Base-by-base conservation (phyloP, 768 basidiomycete genomes). In the Scleroderma citrinum region DNA sequence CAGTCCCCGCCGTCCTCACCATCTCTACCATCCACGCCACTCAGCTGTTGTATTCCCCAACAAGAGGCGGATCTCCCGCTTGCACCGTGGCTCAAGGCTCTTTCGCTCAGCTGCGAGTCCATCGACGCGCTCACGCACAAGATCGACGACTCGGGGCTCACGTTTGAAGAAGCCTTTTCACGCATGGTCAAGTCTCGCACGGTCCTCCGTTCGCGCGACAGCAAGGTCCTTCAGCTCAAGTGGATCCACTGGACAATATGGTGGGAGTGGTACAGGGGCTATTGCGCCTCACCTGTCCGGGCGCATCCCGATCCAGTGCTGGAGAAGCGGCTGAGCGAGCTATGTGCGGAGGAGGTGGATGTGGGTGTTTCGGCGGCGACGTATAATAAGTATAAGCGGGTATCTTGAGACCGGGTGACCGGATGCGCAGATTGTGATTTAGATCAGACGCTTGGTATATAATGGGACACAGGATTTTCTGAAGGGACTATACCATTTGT, bases 171-270 rank as follows among this genome's bases (percentile, higher is more conserved):
- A 21, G 56, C 55, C 16, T 65, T 64, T 54, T 23, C 46, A 12
- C 54, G 7, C 17, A 44, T 65, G 2, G 61, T 64, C 8, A 19
- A 46, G 34, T 64, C 63, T 12, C 63, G 63, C 42, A 64, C 63
- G 40, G 53, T 57, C 48, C 44, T 36, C 32, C 59, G 63, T 30
- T 59, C 59, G 12, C 29, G 39, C 0, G 53, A 46, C 29, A 49
- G 61, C 61, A 64, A 54, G 46, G 63, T 65, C 17, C 59, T 64
- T 20, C 54, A 34, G 20, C 37, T 64, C 21, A 64, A 57, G 17
- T 64, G 63, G 63, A 63, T 64, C 37, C 63, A 64, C 35, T 64
- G 63, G 63, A 64, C 63, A 51, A 54, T 64, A 4, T 64, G 63
- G 63, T 64, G 63, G 63, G 52, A 48, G 2, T 64, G 63, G 63